Base-by-base conservation (phyloP, 257 asterid genomes). In the Perilla frutescens region DNA sequence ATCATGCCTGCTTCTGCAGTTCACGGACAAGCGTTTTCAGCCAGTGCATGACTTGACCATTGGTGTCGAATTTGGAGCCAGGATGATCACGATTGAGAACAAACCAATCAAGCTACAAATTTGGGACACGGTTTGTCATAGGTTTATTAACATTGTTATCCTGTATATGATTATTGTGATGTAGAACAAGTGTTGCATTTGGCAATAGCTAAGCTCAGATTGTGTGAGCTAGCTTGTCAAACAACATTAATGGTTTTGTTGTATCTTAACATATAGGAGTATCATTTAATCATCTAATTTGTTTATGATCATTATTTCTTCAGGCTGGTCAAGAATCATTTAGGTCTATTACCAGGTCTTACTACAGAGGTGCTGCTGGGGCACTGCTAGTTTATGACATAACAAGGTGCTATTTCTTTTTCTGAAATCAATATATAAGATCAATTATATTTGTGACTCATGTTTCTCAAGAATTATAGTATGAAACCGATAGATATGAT, bases 291-390 rank as follows among this genome's bases (percentile, higher is more conserved):
- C 9, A 2, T 61, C 12, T 8, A 20, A 20, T 20, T 77, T 50
- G 4, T 12, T 59, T 14, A 20, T 32, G 26, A 45, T 59, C 59
- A 34, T 82, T 6, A 34, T 82, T 6, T 43, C 79, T 6, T 43
- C 79, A 87, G 97, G 96, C 96, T 66, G 97, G 97, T 20, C 96
- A 91, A 83, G 96, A 90, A 80, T 86, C 92, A 37, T 90, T 90
- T 80, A 84, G 96, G 79, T 88, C 96, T 49, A 90, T 90, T 26
- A 90, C 96, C 1, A 85, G 96, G 86, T 90, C 95, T 47, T 90
- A 90, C 81, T 90, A 90, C 82, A 83, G 97, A 82, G 97, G 96
- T 62, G 96, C 96, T 50, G 97, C 93, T 26, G 97, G 96, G 56
- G 96, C 96, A 12, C 86, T 90, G 47, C 91, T 90, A 15, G 96